Evolutionary conservation across 2,329 filamentous ascomycete species (phyloP), one percentile per base, ranked within the genome.

Genomic region (Lithohypha guttulata): DNA sequence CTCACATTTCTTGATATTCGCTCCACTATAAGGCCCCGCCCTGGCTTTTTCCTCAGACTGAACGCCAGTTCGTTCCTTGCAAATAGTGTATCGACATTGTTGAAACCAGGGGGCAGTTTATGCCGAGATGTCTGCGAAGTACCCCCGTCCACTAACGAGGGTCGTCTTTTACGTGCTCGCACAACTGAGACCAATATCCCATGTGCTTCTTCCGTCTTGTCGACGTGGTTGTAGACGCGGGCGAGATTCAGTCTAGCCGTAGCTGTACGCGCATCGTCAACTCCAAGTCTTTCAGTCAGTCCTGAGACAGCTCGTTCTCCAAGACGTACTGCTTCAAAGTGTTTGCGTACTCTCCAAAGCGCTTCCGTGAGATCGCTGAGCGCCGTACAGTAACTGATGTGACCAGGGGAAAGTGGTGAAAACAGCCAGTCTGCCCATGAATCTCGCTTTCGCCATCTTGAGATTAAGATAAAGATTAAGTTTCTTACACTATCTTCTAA

Each of bases 161-260:
- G n/a, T n/a, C n/a, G n/a, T n/a, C n/a, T n/a, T n/a, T n/a, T n/a
- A 8, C 49, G 34, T 19, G 44, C 42, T 25, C 40, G n/a, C 15
- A 45, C 39, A 26, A 51, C 49, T 15, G 32, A 27, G 2, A 42
- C 11, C 13, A 48, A 34, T 19, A 46, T 42, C 27, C 47, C 40
- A 27, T 53, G 34, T 21, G 15, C 42, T 17, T 30, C 26, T 9
- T 41, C 26, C 30, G 27, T 41, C 6, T 44, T 43, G 28, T 47
- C 50, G 13, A 47, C 28, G 21, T 47, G 42, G 15, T 37, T 28
- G 22, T 42, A 42, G 8, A 50, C 51, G 8, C 47, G 40, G 8
- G 40, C 42, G 14, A 49, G 30, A 31, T 51, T 44, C 28, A 47
- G 44, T 29, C 46, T 43, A 19, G 45, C 45, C 25, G 37, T 42